Percentiles rank a stretch among this genome's conserved stretches.
These are phyloP conservation scores for Hypomontagnella monticulosa DNA, from an alignment of 495 filamentous ascomycete genomes.

Conservation along the genomic window DNA sequence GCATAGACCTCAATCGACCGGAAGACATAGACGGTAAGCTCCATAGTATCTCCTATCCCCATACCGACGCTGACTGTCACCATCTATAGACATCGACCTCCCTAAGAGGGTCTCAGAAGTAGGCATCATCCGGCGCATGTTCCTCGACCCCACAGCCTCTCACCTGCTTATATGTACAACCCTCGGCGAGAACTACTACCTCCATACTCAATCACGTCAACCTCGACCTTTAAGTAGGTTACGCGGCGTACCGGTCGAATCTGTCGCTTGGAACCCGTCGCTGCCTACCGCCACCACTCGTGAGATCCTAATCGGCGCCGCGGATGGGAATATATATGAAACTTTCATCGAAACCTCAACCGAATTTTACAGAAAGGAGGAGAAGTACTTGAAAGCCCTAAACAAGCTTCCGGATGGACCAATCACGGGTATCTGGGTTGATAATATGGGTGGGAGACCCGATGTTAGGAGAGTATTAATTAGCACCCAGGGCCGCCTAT, in stretches of 20 bases:
- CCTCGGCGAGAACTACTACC: constrained; percentile 94
- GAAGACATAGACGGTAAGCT: constrained; percentile 90
- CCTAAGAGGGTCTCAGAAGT: constrained; percentile 91
- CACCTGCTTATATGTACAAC: constrained; percentile 93
- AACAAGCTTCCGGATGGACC: constrained; percentile 81
- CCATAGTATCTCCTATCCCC: background rate
- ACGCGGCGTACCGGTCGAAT: constrained; percentile 86
- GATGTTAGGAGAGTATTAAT: constrained; percentile 81
- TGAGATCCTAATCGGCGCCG: constrained; percentile 91
- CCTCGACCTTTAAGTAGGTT: constrained; percentile 83
- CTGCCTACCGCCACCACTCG: constrained; percentile 92
- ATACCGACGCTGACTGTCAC: background rate
- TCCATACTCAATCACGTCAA: constrained; percentile 91
- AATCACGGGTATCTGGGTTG: constrained; percentile 84
- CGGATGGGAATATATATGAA: constrained; percentile 94
- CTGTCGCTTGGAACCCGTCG: constrained; percentile 95
- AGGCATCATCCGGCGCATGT: constrained; percentile 92
- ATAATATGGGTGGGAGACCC: constrained; percentile 68
- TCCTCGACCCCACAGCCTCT: constrained; percentile 94
- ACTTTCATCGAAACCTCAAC: constrained; percentile 92
- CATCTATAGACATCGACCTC: constrained; percentile 84
- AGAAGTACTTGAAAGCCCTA: constrained; percentile 85
- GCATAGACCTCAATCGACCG: constrained; percentile 92
- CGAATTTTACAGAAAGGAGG: constrained; percentile 94
- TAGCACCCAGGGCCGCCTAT: constrained; percentile 75